These are phyloP conservation scores for Poa pratensis DNA, from an alignment of 176 grass and related monocot genomes.

Conservation along the genomic window DNA sequence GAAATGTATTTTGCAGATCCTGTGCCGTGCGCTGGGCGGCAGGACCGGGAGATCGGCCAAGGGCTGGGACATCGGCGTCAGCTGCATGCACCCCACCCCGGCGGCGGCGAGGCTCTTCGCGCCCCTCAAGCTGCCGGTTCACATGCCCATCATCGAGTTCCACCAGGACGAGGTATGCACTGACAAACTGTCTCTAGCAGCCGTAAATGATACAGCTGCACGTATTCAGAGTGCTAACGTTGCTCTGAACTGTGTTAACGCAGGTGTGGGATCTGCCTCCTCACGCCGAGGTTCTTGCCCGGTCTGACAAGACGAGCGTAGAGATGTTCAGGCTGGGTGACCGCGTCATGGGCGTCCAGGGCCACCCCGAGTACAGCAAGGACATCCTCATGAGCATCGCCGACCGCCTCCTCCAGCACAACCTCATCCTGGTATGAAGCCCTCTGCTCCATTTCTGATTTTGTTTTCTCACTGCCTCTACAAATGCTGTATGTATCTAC, in stretches of 20 bases:
- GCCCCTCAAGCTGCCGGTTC: conserved; percentile 71
- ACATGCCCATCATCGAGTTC: conserved; percentile 92
- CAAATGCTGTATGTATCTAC: too few relatives aligned
- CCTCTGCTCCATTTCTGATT: too few relatives aligned
- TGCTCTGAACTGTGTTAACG: neutral
- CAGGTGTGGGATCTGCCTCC: conserved; percentile 79
- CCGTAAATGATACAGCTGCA: too few relatives aligned
- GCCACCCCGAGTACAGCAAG: conserved; percentile 91
- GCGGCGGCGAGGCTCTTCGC: conserved; percentile 63
- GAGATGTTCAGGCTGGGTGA: conserved; percentile 84
- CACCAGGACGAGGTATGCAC: conserved; percentile 75
- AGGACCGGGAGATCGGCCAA: conserved; percentile 64
- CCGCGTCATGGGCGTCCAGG: conserved; percentile 84
- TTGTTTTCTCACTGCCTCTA: too few relatives aligned
- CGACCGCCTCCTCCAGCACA: conserved; percentile 65
- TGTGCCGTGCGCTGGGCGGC: conserved; percentile 81
- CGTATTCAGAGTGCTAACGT: neutral
- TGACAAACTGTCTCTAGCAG: neutral
- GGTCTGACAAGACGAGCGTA: conserved; percentile 73
- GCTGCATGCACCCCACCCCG: conserved; percentile 81
- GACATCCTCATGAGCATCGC: conserved; percentile 85
- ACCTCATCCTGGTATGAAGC: conserved; percentile 62
- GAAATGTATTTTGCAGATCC: conserved; percentile 47
- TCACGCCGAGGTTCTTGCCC: conserved; percentile 62
- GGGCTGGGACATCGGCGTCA: conserved; percentile 89